A percentile compares a stretch with the other conserved stretches of the same genome.
These are phyloP conservation scores for Durotheca rogersii DNA, from an alignment of 495 filamentous ascomycete species.

Conservation along the genomic window DNA sequence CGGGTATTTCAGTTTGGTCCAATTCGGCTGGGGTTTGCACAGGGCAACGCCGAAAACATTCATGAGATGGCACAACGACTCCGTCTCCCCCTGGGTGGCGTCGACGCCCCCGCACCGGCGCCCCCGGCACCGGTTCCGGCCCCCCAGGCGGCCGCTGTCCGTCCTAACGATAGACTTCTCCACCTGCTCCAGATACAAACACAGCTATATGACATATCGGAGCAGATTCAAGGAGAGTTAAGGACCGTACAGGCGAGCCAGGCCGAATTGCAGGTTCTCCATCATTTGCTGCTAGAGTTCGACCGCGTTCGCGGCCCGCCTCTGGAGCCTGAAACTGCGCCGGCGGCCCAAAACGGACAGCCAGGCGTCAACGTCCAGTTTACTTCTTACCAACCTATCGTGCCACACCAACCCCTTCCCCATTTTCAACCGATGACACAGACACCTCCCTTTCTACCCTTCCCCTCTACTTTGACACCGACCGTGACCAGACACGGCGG, in stretches of 20 bases:
- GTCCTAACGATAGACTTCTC: constrained; percentile 11
- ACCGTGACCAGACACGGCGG: constrained; percentile 47
- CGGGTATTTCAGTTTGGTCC: constrained; percentile 62
- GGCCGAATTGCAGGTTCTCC: constrained; percentile 63
- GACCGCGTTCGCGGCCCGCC: constrained; percentile 41
- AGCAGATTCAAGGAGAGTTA: constrained; percentile 63
- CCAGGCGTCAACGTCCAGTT: constrained; percentile 20
- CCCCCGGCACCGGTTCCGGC: constrained; percentile 30
- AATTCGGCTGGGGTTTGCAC: constrained; percentile 57
- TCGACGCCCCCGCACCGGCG: constrained; percentile 18
- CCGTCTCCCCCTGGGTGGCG: constrained; percentile 33
- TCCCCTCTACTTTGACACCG: constrained; percentile 34
- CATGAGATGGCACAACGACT: constrained; percentile 48
- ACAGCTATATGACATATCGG: constrained; percentile 64
- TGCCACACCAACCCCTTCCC: constrained; percentile 23
- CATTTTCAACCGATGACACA: constrained; percentile 26
- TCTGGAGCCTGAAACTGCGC: constrained; percentile 9
- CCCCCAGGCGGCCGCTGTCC: constrained; percentile 19
- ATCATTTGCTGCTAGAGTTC: constrained; percentile 43
- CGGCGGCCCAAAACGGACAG: constrained; percentile 28
- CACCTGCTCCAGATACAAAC: constrained; percentile 46
- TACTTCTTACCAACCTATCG: constrained; percentile 17
- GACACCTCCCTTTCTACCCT: constrained; percentile 7
- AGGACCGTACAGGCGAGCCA: constrained; percentile 32
- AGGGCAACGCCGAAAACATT: constrained; percentile 50